Percentiles rank a stretch among this genome's conserved stretches.
phyloP scores from a whole-genome alignment of 2,329 filamentous ascomycete species.

The Pestalotiopsis fici region DNA sequence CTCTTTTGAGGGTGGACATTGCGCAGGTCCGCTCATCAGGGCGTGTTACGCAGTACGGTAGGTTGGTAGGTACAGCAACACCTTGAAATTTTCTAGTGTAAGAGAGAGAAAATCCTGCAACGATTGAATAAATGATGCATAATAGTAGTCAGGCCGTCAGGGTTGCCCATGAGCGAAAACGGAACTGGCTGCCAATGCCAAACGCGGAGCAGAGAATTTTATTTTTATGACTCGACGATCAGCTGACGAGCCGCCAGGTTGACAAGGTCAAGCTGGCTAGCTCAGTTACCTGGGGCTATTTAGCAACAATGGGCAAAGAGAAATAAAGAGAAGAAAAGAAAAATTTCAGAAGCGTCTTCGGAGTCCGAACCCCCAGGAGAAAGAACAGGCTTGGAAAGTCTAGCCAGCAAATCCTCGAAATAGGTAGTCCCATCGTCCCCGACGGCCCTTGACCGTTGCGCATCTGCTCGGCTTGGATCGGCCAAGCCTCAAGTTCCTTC shows the following conservation, averaged over 20 bases:
- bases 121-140: background rate
- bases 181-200: background rate
- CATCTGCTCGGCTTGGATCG: slow-evolving; percentile 4
- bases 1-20: background rate
- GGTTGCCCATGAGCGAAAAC: background rate
- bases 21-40: background rate
- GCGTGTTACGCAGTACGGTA: background rate
- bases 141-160: background rate
- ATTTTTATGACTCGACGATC: background rate
- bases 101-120: background rate
- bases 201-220: background rate
- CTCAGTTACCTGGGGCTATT: background rate
- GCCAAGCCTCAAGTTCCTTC: background rate
- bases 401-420: background rate
- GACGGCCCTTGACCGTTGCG: background rate
- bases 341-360: background rate
- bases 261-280: background rate
- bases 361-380: background rate
- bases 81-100: background rate
- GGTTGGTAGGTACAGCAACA: background rate
- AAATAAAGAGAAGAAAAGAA: background rate
- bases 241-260: background rate
- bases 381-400: background rate
- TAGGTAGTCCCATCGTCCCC: background rate
- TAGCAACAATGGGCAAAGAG: background rate